phyloP scores from a whole-genome alignment of 1,139 yeast species.

The Taphrina communis region DNA sequence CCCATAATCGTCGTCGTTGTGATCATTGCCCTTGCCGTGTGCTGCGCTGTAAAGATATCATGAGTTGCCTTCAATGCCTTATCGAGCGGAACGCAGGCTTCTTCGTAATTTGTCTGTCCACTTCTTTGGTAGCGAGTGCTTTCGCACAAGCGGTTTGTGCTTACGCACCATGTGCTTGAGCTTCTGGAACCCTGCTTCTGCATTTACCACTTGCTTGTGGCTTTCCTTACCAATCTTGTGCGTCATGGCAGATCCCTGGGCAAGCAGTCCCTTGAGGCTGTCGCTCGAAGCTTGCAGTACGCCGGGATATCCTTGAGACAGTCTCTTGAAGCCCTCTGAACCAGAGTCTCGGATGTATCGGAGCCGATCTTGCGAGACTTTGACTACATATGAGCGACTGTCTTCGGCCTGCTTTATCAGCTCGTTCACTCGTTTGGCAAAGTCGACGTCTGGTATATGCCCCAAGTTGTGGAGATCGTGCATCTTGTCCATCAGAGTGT shows the following conservation, averaged over 20 bases:
- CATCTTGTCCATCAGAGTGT: conserved; percentile 4
- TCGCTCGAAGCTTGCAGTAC: conserved; percentile 3
- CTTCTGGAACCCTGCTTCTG: conserved; percentile 1
- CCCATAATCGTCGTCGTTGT: background rate
- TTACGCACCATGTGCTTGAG: conserved; percentile 9
- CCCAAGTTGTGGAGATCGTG: conserved; percentile 16
- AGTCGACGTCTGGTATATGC: conserved; percentile 11
- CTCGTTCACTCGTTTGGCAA: conserved; percentile 13
- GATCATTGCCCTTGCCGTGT: conserved; percentile 11
- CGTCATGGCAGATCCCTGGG: background rate
- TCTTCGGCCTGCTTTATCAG: conserved; percentile 12
- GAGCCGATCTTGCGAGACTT: conserved; percentile 1
- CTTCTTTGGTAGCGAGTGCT: background rate
- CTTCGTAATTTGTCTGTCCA: background rate
- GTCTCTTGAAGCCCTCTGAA: conserved; percentile 1
- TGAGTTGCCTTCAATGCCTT: background rate
- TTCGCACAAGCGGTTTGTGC: conserved; percentile 3
- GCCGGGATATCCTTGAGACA: background rate
- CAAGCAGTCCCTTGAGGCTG: background rate
- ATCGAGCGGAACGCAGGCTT: background rate
- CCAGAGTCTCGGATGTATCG: conserved; percentile 1
- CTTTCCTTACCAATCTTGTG: background rate
- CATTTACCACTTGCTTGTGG: conserved; percentile 5
- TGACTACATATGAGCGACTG: conserved; percentile 14
- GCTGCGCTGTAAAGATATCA: background rate